Evolutionary conservation across 2,329 filamentous ascomycete species (phyloP).

Genomic region (Fusarium sp.): DNA sequence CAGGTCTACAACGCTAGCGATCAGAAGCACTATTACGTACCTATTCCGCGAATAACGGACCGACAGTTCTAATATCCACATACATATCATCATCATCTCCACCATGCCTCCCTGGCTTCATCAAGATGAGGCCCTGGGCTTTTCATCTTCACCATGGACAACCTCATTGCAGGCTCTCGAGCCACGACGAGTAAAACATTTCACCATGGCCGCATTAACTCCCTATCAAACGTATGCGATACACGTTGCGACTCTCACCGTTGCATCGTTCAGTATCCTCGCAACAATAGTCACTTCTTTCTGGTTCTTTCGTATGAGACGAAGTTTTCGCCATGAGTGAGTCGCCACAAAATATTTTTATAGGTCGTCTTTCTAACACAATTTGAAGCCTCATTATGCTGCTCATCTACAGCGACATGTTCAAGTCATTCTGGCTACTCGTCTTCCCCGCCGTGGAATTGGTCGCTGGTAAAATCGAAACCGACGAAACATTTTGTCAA

Average conservation of each 20-base stretch:
- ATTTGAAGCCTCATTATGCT: conserved; percentile 74
- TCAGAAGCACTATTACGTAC: conserved; percentile 10
- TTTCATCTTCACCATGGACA: conserved; percentile 28
- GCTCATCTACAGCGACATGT: conserved; percentile 76
- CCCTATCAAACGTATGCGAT: conserved; percentile 38
- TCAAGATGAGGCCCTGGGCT: conserved; percentile 1
- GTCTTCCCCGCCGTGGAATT: conserved; percentile 72
- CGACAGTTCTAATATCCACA: not conserved
- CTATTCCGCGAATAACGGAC: not conserved
- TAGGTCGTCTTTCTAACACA: conserved; percentile 11
- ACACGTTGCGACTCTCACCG: conserved; percentile 51
- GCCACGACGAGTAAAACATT: conserved; percentile 20
- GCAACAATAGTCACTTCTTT: conserved; percentile 69
- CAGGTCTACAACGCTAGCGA: conserved; percentile 11
- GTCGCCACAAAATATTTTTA: conserved; percentile 41
- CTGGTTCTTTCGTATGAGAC: conserved; percentile 79
- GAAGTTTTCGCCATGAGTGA: conserved; percentile 73
- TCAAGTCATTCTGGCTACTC: conserved; percentile 76
- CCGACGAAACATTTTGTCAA: conserved; percentile 70
- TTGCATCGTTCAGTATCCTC: conserved; percentile 65
- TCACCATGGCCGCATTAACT: conserved; percentile 33
- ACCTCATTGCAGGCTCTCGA: conserved; percentile 21
- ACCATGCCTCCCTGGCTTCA: conserved; percentile 39
- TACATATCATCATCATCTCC: conserved; percentile 12
- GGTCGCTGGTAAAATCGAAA: conserved; percentile 59